phyloP scores from a whole-genome alignment of 139 green algal genomes.

The Asterochloris erici region DNA sequence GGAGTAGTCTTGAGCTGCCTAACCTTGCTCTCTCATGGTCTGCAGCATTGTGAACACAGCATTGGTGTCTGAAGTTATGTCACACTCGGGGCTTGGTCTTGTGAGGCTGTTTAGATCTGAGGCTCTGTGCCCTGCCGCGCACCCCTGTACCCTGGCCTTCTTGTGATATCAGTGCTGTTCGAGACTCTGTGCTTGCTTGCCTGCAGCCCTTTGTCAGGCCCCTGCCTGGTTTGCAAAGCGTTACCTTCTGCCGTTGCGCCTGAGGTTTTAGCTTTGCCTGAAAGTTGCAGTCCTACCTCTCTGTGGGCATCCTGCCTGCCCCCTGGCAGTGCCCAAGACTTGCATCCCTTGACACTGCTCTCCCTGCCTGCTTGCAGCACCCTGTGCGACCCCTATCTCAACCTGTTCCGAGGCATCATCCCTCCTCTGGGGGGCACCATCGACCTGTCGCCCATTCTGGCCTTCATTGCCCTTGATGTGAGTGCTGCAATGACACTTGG shows the following conservation, averaged over 20 bases:
- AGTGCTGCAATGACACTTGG: slow-evolving; percentile 19
- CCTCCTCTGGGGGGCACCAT: slow-evolving; percentile 89
- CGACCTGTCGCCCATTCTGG: slow-evolving; percentile 96
- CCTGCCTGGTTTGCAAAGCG: too few relatives aligned
- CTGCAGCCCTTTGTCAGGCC: too few relatives aligned
- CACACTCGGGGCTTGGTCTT: not conserved
- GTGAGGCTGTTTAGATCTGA: not conserved
- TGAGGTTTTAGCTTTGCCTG: too few relatives aligned
- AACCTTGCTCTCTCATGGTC: too few relatives aligned
- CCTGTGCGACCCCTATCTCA: slow-evolving; percentile 92
- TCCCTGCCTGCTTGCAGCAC: slow-evolving; percentile 47
- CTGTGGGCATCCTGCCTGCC: too few relatives aligned
- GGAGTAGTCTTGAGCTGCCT: too few relatives aligned
- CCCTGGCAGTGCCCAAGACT: too few relatives aligned
- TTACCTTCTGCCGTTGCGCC: too few relatives aligned
- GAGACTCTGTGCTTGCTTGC: too few relatives aligned
- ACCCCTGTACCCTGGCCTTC: not conserved
- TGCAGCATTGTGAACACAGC: too few relatives aligned
- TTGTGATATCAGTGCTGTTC: not conserved
- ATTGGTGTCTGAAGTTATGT: not conserved
- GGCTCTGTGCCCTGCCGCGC: not conserved
- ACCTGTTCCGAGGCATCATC: slow-evolving; percentile 98
- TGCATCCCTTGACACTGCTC: not conserved
- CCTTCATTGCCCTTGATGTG: slow-evolving; percentile 91
- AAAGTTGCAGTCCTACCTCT: too few relatives aligned